These are phyloP conservation scores for Trichoderma atrobrunneum DNA, from an alignment of 2,329 filamentous ascomycete species.

Conservation along the genomic window DNA sequence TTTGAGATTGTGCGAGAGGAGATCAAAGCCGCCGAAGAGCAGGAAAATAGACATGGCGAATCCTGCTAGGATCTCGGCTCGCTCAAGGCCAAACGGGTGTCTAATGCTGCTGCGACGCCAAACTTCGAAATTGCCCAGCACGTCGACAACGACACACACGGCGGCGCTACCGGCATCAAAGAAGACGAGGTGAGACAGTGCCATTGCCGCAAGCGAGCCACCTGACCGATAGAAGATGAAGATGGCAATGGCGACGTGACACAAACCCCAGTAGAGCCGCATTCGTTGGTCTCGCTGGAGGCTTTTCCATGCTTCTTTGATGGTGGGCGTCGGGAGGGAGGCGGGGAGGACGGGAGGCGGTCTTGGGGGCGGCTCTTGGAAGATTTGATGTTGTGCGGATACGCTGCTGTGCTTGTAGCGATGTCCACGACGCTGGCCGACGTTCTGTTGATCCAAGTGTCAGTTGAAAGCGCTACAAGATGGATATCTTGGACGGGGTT, in stretches of 20 bases:
- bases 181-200: constrained; percentile 87
- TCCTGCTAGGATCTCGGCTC: constrained; percentile 88
- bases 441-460: constrained; percentile 54
- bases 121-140: constrained; percentile 94
- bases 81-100: constrained; percentile 89
- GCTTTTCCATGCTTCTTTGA: constrained; percentile 81
- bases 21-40: constrained; percentile 94
- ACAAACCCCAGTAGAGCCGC: constrained; percentile 83
- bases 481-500: background rate
- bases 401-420: constrained; percentile 98
- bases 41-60: constrained; percentile 96
- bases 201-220: constrained; percentile 85
- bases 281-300: constrained; percentile 86
- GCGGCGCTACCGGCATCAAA: constrained; percentile 93
- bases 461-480: background rate
- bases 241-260: constrained; percentile 77
- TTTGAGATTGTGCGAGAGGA: constrained; percentile 90
- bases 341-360: constrained; percentile 86
- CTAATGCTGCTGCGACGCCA: constrained; percentile 91
- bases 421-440: constrained; percentile 89
- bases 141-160: constrained; percentile 87
- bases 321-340: constrained; percentile 86
- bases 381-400: constrained; percentile 85
- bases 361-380: constrained; percentile 83
- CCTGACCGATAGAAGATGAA: constrained; percentile 84